Evolutionary conservation across 1,284 basidiomycete species (phyloP), one percentile per base, ranked within the genome.

Genomic region (Fomitopsis palustris): DNA sequence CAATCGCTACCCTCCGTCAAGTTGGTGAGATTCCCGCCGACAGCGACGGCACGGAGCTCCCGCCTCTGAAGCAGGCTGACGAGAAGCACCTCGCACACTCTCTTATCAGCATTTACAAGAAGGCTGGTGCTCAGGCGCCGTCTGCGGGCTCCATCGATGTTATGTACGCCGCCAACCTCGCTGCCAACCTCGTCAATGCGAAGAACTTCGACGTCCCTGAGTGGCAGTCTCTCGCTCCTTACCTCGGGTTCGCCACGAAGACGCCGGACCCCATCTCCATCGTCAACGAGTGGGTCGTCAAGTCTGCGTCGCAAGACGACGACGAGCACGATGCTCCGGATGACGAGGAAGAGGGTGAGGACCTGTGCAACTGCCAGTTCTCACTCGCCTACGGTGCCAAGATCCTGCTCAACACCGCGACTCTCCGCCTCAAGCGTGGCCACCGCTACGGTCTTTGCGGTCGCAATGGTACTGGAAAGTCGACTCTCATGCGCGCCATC

Each of bases 401-500:
- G 86, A 98, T 98, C 70, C 78, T 98, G 69, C 87, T 98, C 74
- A 97, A 98, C 84, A 96, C 95, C 56, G 95, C 96, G 65, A 90
- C 83, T 64, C 92, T 98, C 75, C 94, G 95, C 73, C 90, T 98
- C 75, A 98, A 97, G 86, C 95, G 96, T 81, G 96, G 95, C 62
- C 93, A 97, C 82, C 95, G 96, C 74, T 98, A 98, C 78, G 95
- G 95, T 87, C 90, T 98, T 53, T 96, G 94, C 77, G 95, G 96
- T 77, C 93, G 95, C 79, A 98, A 98, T 79, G 96, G 96, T 86
- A 95, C 95, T 72, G 95, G 95, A 71, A 98, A 98, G 85, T 98
- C 96, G 19, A 98, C 95, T 55, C 88, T 98, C 76, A 97, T 98
- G 96, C 91, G 93, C 72, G 95, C 93, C 70, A 95, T 95, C 75